Evolutionary conservation across 306 rosid genomes (phyloP), one percentile per base, ranked within the genome.

Genomic region (Albizia julibrissin): DNA sequence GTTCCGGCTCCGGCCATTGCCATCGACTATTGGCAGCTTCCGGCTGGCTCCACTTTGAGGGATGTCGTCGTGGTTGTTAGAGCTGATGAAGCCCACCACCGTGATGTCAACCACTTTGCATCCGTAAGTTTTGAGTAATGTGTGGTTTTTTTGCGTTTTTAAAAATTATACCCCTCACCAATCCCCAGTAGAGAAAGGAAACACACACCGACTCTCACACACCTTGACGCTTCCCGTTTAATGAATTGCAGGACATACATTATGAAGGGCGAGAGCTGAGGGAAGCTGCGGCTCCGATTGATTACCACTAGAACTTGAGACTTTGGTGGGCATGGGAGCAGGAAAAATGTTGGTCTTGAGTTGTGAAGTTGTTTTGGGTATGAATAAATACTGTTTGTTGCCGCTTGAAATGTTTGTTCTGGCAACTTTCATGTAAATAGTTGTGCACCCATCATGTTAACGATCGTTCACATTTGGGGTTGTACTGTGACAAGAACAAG

Each of bases 1-100:
- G 94, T 89, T 13, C 97, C 94, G 0, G 95, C 97, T 34, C 95
- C 95, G 0, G 97, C 97, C 56, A 92, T 89, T 21, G 95, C 97
- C 68, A 86, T 91, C 8, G 97, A 92, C 79, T 91, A 92, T 72
- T 89, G 95, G 95, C 94, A 85, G 88, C 82, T 91, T 5, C 93
- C 97, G 0, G 74, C 84, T 3, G 44, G 83, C 44, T 75, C 97
- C 7, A 91, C 90, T 22, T 44, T 92, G 43, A 82, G 90, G 61
- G 95, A 92, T 76, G 97, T 91, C 14, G 93, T 92, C 49, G 18
- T 78, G 84, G 95, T 92, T 52, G 85, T 92, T 2, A 84, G 95
- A 78, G 93, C 95, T 47, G 97, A 92, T 58, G 97, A 92, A 72
- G 97, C 95, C 10, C 97, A 92, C 59, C 95, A 92, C 74, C 24